Conservation (phyloP, 1,284 basidiomycete species). For the Cronartium ribicola region DNA sequence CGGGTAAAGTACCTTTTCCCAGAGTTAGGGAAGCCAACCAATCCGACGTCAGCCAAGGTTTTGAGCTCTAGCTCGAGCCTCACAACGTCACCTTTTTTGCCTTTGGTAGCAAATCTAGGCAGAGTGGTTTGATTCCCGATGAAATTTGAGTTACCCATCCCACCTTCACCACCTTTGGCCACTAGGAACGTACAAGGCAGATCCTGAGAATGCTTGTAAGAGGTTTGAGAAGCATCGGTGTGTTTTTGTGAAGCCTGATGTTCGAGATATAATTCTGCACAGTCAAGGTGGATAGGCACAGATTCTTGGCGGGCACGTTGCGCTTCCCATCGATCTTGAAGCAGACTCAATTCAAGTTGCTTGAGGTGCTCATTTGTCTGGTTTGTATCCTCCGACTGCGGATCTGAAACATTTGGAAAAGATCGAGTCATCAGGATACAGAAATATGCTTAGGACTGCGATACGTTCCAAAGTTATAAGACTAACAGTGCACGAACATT, state of each 20-base stretch:
- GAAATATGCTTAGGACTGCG: not conserved
- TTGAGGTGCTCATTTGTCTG: slow-evolving; percentile 34
- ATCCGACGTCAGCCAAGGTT: slow-evolving; percentile 83
- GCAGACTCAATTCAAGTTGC: slow-evolving; percentile 28
- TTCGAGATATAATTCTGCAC: slow-evolving; percentile 53
- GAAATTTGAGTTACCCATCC: slow-evolving; percentile 71
- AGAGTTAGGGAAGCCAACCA: slow-evolving; percentile 94
- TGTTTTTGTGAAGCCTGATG: slow-evolving; percentile 58
- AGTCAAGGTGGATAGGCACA: slow-evolving; percentile 35
- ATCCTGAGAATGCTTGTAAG: slow-evolving; percentile 45
- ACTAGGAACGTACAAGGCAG: slow-evolving; percentile 59
- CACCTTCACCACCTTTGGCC: slow-evolving; percentile 74
- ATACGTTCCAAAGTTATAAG: slow-evolving; percentile 5
- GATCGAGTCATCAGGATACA: not conserved
- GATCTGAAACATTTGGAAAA: slow-evolving; percentile 17
- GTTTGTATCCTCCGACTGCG: slow-evolving; percentile 36
- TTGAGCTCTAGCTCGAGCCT: slow-evolving; percentile 90
- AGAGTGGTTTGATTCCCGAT: slow-evolving; percentile 51
- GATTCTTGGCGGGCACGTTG: slow-evolving; percentile 43
- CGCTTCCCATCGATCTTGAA: slow-evolving; percentile 43
- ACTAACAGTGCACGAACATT: slow-evolving; percentile 43
- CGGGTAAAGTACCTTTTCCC: slow-evolving; percentile 54
- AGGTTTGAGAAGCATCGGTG: not conserved
- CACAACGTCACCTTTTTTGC: slow-evolving; percentile 72
- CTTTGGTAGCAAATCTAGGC: slow-evolving; percentile 56